Evolutionary conservation across 1,139 yeast species (phyloP), one percentile per base, ranked within the genome.

Genomic region (Taphrina sp.): DNA sequence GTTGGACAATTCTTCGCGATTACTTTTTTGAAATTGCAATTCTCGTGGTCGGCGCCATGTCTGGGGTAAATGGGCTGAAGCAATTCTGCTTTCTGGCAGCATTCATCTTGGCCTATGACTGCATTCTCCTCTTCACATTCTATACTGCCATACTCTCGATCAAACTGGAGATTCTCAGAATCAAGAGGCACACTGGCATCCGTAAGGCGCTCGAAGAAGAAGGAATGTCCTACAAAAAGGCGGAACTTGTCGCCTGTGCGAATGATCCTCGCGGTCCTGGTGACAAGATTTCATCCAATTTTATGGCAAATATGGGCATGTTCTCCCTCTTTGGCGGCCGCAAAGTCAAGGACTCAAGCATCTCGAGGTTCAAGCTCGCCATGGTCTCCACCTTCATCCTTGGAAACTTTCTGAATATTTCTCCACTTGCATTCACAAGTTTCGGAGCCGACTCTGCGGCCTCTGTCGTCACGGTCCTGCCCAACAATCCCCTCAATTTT

Each of bases 141-240:
- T 92, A 78, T 69, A 77, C 95, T 12, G 92, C 96, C 1, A 81
- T 89, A 53, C 78, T 92, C 64, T 83, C 95, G 1, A 77, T 92
- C 70, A 92, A 92, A 71, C 81, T 94, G 41, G 97, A 94, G 70
- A 88, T 92, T 67, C 82, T 82, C 67, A 77, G 89, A 62, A 95
- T 95, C 59, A 88, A 92, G 70, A 82, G 90, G 63, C 85, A 92
- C 52, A 83, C 89, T 59, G 80, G 82, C 58, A 79, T 90, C 67
- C 83, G 85, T 66, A 82, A 80, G 63, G 92, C 89, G 20, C 75
- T 92, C 63, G 95, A 90, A 72, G 98, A 92, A 69, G 98, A 94
- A 65, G 98, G 98, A 20, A 80, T 92, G 38, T 78, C 88, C 44
- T 81, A 65, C 56, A 73, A 76, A 59, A 86, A 86, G 44, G 96